Percentiles rank a stretch among this genome's conserved stretches.
These are phyloP conservation scores for Rhodosporidiobolus odoratus DNA, from an alignment of 768 basidiomycete genomes.

Conservation along the genomic window DNA sequence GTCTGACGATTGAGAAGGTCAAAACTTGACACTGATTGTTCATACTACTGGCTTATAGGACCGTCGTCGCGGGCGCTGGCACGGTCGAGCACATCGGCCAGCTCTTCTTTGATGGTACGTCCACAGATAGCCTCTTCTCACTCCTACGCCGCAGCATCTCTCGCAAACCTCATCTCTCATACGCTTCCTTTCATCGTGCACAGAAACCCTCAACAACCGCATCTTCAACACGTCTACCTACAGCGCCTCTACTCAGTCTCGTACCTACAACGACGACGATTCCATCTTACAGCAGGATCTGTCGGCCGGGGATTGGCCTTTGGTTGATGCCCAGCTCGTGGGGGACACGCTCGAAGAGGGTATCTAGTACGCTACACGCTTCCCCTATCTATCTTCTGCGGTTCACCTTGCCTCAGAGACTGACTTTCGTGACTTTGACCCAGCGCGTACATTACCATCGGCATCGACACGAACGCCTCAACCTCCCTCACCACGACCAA, in stretches of 20 bases:
- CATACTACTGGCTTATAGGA: slow-evolving; percentile 30
- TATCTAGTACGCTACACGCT: slow-evolving; percentile 18
- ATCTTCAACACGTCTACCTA: slow-evolving; percentile 45
- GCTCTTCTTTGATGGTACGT: slow-evolving; percentile 49
- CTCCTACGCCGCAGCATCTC: neutral
- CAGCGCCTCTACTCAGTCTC: slow-evolving; percentile 42
- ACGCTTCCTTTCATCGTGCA: neutral
- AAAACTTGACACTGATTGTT: too few species aligned
- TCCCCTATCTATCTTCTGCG: neutral
- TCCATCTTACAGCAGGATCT: slow-evolving; percentile 41
- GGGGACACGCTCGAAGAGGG: slow-evolving; percentile 24
- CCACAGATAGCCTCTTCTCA: neutral
- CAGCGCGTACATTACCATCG: slow-evolving; percentile 27
- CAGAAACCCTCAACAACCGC: slow-evolving; percentile 41
- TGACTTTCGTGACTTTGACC: neutral
- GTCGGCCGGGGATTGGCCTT: slow-evolving; percentile 44
- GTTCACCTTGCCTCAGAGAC: neutral
- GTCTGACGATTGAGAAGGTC: too few species aligned
- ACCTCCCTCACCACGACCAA: slow-evolving; percentile 6
- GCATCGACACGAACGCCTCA: slow-evolving; percentile 14
- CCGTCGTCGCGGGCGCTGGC: slow-evolving; percentile 45
- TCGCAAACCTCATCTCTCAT: neutral
- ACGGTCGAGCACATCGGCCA: slow-evolving; percentile 48
- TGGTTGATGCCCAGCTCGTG: slow-evolving; percentile 41
- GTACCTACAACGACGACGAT: slow-evolving; percentile 46